Percentiles rank a stretch among this genome's conserved stretches.
These are phyloP conservation scores for Waltiozyma solani DNA, from an alignment of 1,139 yeast genomes.

Conservation along the genomic window DNA sequence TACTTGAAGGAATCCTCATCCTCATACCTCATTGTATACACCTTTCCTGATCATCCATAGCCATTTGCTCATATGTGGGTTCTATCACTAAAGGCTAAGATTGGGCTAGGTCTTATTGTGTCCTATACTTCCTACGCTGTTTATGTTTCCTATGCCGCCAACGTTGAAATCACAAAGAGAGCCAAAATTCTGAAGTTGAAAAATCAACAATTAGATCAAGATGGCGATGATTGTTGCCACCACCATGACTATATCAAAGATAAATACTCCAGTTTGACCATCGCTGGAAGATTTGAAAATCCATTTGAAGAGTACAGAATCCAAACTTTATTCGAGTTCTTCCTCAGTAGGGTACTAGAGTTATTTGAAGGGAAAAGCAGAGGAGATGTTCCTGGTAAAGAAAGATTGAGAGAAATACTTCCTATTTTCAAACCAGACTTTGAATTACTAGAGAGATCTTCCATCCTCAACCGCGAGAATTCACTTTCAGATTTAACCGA, in stretches of 20 bases:
- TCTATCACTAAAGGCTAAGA: constrained; percentile 15
- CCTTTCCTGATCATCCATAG: too few species aligned
- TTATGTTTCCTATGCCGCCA: constrained; percentile 48
- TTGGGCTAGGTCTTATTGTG: constrained; percentile 36
- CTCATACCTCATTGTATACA: too few species aligned
- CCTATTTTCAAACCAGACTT: constrained; percentile 52
- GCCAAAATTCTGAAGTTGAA: constrained; percentile 19
- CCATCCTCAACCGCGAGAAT: too few species aligned
- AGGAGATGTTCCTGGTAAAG: constrained; percentile 50
- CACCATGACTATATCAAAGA: constrained; percentile 11
- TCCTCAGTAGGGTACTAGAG: constrained; percentile 61
- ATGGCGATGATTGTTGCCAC: constrained; percentile 17
- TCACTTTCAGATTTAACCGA: not conserved
- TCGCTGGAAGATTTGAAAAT: constrained; percentile 78
- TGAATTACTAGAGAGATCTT: constrained; percentile 21
- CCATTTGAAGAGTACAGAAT: constrained; percentile 90
- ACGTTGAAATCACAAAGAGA: constrained; percentile 44
- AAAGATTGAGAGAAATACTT: constrained; percentile 40
- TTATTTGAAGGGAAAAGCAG: constrained; percentile 54
- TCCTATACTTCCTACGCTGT: constrained; percentile 64
- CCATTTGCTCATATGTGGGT: constrained; percentile 1
- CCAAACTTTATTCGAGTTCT: constrained; percentile 81
- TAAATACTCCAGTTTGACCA: constrained; percentile 37
- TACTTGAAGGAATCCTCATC: too few species aligned
- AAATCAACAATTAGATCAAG: constrained; percentile 3